phyloP scores from a whole-genome alignment of 331 rosid genomes.

The Dryas integrifolia region DNA sequence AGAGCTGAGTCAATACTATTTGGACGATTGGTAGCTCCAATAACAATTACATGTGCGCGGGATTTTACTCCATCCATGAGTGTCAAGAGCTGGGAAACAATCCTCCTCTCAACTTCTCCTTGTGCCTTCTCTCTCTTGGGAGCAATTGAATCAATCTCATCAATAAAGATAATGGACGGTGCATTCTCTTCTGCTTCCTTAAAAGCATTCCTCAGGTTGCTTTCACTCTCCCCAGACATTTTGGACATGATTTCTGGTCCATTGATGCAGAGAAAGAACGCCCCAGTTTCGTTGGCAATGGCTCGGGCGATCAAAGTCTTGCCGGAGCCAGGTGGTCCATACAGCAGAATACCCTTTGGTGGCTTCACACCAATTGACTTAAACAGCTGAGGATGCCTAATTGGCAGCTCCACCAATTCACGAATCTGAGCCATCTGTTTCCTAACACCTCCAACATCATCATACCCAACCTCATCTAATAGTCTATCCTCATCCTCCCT shows the following conservation, averaged over 20 bases:
- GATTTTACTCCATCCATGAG: conserved; percentile 22
- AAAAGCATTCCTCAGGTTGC: conserved; percentile 15
- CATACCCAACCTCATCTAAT: conserved; percentile 17
- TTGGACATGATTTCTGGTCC: conserved; percentile 12
- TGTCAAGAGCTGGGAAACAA: conserved; percentile 22
- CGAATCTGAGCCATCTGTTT: conserved; percentile 27
- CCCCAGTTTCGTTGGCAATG: conserved; percentile 12
- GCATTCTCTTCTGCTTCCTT: conserved; percentile 14
- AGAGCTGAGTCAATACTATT: conserved; percentile 7
- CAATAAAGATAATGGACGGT: conserved; percentile 9
- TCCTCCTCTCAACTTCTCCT: conserved; percentile 23
- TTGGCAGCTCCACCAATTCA: not conserved
- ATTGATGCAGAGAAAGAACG: conserved; percentile 5
- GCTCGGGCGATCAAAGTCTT: conserved; percentile 21
- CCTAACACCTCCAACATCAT: conserved; percentile 20
- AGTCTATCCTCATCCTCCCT: conserved; percentile 25
- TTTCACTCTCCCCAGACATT: conserved; percentile 21
- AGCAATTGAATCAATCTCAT: conserved; percentile 18
- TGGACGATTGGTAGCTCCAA: conserved; percentile 18
- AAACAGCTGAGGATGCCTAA: conserved; percentile 14
- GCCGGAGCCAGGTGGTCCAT: conserved; percentile 20
- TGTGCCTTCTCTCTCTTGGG: conserved; percentile 15
- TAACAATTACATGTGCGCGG: conserved; percentile 17
- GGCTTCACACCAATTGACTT: conserved; percentile 20
- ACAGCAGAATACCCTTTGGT: conserved; percentile 16